Percentiles rank a stretch among this genome's conserved stretches.
phyloP scores from a whole-genome alignment of 371 early-diverging fungal genomes.

The Syncephalastrum monosporum region DNA sequence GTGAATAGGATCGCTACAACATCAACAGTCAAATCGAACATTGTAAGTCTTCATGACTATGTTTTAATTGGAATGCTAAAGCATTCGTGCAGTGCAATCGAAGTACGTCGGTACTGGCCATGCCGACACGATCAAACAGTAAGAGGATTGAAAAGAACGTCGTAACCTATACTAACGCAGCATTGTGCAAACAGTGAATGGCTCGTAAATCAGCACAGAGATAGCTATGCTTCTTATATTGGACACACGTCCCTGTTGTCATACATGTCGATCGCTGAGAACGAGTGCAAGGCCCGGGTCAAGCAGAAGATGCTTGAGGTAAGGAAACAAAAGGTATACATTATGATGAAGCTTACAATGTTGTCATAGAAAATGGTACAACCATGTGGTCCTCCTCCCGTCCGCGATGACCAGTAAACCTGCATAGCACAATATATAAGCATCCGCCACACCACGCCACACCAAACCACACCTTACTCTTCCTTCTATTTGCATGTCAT shows the following conservation, averaged over 20 bases:
- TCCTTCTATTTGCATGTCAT: not conserved
- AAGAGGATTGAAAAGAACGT: slow-evolving; percentile 22
- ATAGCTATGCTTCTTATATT: slow-evolving; percentile 76
- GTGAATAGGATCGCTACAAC: slow-evolving; percentile 65
- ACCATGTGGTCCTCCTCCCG: slow-evolving; percentile 72
- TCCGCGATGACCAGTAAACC: slow-evolving; percentile 48
- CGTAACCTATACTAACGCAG: not conserved
- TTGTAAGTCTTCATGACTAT: slow-evolving; percentile 39
- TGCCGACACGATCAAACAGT: slow-evolving; percentile 89
- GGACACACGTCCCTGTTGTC: slow-evolving; percentile 75
- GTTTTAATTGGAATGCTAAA: too few relatives aligned
- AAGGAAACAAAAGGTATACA: slow-evolving; percentile 5
- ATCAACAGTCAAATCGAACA: slow-evolving; percentile 84
- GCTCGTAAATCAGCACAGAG: slow-evolving; percentile 83
- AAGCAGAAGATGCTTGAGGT: slow-evolving; percentile 76
- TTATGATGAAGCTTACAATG: not conserved
- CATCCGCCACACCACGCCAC: too few relatives aligned
- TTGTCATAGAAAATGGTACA: slow-evolving; percentile 72
- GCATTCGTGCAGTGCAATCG: slow-evolving; percentile 63
- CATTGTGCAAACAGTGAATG: slow-evolving; percentile 65
- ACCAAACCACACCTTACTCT: too few relatives aligned
- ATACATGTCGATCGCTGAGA: slow-evolving; percentile 84
- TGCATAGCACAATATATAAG: too few relatives aligned
- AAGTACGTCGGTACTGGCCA: slow-evolving; percentile 91
- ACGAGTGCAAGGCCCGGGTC: slow-evolving; percentile 77